A percentile compares a stretch with the other conserved stretches of the same genome.
phyloP scores from a whole-genome alignment of 2,329 filamentous ascomycete species.

The Gyromitra esculenta region DNA sequence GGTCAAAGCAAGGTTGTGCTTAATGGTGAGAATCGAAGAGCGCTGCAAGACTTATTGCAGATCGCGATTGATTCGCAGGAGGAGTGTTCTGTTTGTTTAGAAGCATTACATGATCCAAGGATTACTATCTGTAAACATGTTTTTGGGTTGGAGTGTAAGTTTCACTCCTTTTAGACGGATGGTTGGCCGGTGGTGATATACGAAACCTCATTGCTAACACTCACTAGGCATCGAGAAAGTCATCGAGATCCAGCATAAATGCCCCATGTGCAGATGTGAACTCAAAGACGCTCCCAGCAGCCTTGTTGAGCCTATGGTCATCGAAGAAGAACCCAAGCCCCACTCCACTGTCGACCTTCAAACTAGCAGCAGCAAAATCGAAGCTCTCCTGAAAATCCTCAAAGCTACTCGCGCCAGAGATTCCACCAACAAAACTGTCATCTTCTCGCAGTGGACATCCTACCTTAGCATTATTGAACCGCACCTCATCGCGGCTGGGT shows the following conservation, averaged over 20 bases:
- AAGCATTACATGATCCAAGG: conserved; percentile 74
- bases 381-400: conserved; percentile 79
- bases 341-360: neutral
- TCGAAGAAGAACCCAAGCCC: conserved; percentile 64
- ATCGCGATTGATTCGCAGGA: conserved; percentile 82
- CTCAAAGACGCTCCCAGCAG: conserved; percentile 68
- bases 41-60: conserved; percentile 78
- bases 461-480: conserved; percentile 77
- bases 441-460: conserved; percentile 81
- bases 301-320: conserved; percentile 72
- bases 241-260: conserved; percentile 79
- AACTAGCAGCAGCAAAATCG: conserved; percentile 70
- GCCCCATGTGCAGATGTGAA: conserved; percentile 81
- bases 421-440: conserved; percentile 72
- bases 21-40: conserved; percentile 75
- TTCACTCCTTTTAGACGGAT: neutral
- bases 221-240: conserved; percentile 70
- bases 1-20: conserved; percentile 73
- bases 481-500: conserved; percentile 70
- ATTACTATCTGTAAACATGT: conserved; percentile 87
- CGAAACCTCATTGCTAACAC: conserved; percentile 16
- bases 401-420: conserved; percentile 72
- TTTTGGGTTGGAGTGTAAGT: conserved; percentile 74
- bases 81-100: conserved; percentile 83
- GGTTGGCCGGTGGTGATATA: neutral